phyloP scores from a whole-genome alignment of 805 yeast genomes.

The Nakazawaea anatomiae region DNA sequence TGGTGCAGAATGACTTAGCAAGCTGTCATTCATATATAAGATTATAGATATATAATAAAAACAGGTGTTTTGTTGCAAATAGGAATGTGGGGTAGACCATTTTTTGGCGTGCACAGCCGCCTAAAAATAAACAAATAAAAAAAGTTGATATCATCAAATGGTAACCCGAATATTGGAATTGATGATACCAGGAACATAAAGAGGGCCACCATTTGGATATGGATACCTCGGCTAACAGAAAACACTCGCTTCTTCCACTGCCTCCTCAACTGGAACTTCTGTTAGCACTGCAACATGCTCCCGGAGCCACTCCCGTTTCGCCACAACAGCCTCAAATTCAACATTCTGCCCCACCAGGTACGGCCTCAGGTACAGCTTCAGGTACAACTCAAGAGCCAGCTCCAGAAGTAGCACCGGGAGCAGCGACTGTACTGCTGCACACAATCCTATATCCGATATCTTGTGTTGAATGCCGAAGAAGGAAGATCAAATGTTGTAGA shows the following conservation, averaged over 20 bases:
- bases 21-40: not conserved
- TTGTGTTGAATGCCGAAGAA: slow-evolving; percentile 25
- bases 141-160: too few species aligned
- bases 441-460: slow-evolving; percentile 20
- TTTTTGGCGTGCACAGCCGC: too few species aligned
- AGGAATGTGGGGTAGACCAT: too few species aligned
- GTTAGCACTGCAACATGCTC: too few species aligned
- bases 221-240: not conserved
- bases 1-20: slow-evolving; percentile 56
- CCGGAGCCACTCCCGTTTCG: not conserved
- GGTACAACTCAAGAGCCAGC: too few species aligned
- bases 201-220: not conserved
- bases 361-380: not conserved
- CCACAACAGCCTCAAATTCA: not conserved
- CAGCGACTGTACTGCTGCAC: not conserved
- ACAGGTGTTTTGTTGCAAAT: too few species aligned
- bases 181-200: too few species aligned
- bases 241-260: not conserved
- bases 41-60: too few species aligned
- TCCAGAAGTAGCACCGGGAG: not conserved
- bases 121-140: too few species aligned
- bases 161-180: too few species aligned
- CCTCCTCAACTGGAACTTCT: too few species aligned
- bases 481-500: slow-evolving; percentile 29
- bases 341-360: not conserved